Conservation (phyloP, 139 green algal genomes). For the Chlorella sp. region DNA sequence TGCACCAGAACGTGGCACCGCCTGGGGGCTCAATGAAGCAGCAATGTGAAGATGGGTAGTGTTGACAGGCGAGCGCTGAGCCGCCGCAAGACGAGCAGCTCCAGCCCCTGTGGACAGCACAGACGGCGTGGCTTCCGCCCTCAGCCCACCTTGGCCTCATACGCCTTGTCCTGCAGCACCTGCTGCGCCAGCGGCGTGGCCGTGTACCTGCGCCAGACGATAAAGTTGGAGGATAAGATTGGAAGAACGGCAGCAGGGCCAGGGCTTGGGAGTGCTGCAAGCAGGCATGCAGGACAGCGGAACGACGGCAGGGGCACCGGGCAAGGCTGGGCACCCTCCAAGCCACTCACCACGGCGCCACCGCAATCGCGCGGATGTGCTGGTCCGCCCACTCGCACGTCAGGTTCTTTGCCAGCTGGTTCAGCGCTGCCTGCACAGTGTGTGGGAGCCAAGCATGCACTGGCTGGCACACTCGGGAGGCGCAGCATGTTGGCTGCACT, state of each 20-base stretch:
- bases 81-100: no score
- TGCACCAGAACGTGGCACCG: background rate
- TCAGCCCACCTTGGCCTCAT: conserved; percentile 30
- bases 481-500: background rate
- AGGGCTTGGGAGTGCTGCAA: background rate
- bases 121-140: no score
- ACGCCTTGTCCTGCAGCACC: conserved; percentile 59
- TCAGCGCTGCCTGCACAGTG: conserved; percentile 76
- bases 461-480: no score
- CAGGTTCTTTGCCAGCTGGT: conserved; percentile 87
- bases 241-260: background rate
- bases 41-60: no score
- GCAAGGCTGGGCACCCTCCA: no score
- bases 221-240: background rate
- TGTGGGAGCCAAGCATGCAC: no score
- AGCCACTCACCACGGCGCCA: conserved; percentile 78
- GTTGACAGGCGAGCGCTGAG: no score
- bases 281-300: background rate
- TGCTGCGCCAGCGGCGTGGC: conserved; percentile 72
- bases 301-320: background rate
- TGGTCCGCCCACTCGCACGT: conserved; percentile 89
- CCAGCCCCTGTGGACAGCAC: no score
- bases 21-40: background rate
- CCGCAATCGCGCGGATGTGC: conserved; percentile 83
- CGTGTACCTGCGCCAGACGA: conserved; percentile 72